Evolutionary conservation across 2,329 filamentous ascomycete genomes (phyloP), one percentile per base, ranked within the genome.

Genomic region (Arthrobotrys pseudoclavata): DNA sequence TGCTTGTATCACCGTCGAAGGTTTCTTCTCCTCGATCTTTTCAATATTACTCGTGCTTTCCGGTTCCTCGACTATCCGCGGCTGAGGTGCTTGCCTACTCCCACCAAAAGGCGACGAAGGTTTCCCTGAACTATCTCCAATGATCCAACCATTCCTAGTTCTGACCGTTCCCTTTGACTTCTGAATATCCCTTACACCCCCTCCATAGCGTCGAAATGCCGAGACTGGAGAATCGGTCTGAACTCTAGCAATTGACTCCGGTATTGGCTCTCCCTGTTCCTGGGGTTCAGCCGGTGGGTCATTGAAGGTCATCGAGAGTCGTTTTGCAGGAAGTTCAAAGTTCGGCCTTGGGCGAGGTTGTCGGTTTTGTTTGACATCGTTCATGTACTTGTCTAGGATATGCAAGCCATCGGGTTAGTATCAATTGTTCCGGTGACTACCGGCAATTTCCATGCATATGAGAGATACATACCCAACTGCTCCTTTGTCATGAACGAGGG

Each of bases 401-500:
- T 6, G 7, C 7, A 5, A n/a, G n/a, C 22, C n/a, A 20, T 4
- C 40, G 12, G 22, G 50, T 70, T 34, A 67, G 50, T 31, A 62
- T 12, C 7, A 15, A 15, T 22, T 40, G 4, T 15, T 45, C 20
- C 37, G 57, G 18, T 42, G 42, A 61, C 24, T 31, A 6, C 20
- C 52, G 52, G 31, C 37, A 5, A 13, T 24, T 53, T 63, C 22
- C 0, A 61, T 26, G 40, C 37, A 66, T 20, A 24, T 66, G 31
- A 24, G 42, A 13, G 5, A 66, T 24, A 79, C 76, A 55, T 79
- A 81, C 80, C 79, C 50, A 82, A 79, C 60, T 82, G 81, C 76
- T 81, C 81, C 61, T 82, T 82, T 24, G 81, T 81, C 81, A 82
- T 82, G 61, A 81, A 82, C 13, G 81, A 81, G 52, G 67, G 74